Conservation (phyloP, 208 protist genomes). For the Leishmania aethiopica region DNA sequence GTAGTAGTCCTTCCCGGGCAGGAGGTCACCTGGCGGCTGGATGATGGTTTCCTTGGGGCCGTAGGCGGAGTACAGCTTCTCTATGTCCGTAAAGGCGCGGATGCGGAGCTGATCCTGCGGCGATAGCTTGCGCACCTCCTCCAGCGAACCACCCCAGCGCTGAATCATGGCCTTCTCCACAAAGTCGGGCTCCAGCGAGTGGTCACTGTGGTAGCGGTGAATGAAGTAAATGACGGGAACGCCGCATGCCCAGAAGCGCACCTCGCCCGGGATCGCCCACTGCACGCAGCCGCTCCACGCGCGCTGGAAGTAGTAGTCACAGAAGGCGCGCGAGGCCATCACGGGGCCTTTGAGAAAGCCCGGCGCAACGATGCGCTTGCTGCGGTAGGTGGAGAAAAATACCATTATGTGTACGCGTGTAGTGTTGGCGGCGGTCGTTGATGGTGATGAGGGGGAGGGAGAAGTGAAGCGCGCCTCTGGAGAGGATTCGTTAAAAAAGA, state of each 20-base stretch:
- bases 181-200: conserved; percentile 71
- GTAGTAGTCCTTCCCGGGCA: conserved; percentile 87
- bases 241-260: conserved; percentile 68
- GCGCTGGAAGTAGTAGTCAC: conserved; percentile 86
- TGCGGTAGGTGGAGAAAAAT: conserved; percentile 84
- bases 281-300: conserved; percentile 74
- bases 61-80: conserved; percentile 88
- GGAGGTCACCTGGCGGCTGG: conserved; percentile 67
- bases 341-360: conserved; percentile 73
- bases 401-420: conserved; percentile 41
- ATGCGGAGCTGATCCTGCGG: conserved; percentile 87
- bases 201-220: conserved; percentile 88
- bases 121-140: conserved; percentile 81
- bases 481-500: background rate
- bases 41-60: conserved; percentile 83
- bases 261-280: conserved; percentile 80
- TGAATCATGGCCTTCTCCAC: conserved; percentile 84
- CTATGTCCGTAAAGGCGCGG: conserved; percentile 73
- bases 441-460: background rate
- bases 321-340: conserved; percentile 70
- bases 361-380: conserved; percentile 62
- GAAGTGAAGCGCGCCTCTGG: background rate
- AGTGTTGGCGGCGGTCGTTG: background rate
- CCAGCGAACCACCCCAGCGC: conserved; percentile 85
- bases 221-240: conserved; percentile 83